A percentile compares a stretch with the other conserved stretches of the same genome.
Evolutionary conservation across 495 filamentous ascomycete species (phyloP).

Genomic region (Thozetella sp.): DNA sequence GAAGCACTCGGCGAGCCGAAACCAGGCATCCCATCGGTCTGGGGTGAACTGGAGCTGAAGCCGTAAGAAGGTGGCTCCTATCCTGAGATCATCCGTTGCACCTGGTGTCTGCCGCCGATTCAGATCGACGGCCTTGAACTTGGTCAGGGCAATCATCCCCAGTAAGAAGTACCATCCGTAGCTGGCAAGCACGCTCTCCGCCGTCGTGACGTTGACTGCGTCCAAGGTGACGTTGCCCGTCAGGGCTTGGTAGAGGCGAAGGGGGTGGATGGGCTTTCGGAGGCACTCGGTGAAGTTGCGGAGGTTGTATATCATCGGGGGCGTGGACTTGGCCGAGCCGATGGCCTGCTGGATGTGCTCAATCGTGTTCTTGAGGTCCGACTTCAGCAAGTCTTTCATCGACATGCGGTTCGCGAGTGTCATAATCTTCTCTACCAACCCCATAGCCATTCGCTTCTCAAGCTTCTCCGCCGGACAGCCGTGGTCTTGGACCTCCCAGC

Average conservation of each 20-base stretch:
- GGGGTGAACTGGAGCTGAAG: slow-evolving; percentile 84
- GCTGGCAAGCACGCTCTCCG: slow-evolving; percentile 62
- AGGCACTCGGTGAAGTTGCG: slow-evolving; percentile 76
- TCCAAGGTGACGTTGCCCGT: slow-evolving; percentile 71
- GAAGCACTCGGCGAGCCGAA: slow-evolving; percentile 87
- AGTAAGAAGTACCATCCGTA: slow-evolving; percentile 93
- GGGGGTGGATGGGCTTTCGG: slow-evolving; percentile 77
- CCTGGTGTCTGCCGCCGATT: slow-evolving; percentile 77
- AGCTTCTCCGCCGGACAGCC: slow-evolving; percentile 74
- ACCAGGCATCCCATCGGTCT: slow-evolving; percentile 96
- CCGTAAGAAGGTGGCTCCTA: slow-evolving; percentile 78
- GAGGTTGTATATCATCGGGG: slow-evolving; percentile 72
- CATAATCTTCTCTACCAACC: slow-evolving; percentile 81
- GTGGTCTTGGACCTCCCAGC: slow-evolving; percentile 72
- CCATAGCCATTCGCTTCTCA: slow-evolving; percentile 72
- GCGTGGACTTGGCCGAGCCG: slow-evolving; percentile 61
- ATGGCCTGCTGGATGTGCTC: slow-evolving; percentile 81
- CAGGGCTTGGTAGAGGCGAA: slow-evolving; percentile 76
- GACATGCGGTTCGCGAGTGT: slow-evolving; percentile 78
- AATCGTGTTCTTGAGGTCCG: slow-evolving; percentile 82
- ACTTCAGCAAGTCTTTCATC: slow-evolving; percentile 89
- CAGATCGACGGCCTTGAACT: slow-evolving; percentile 70
- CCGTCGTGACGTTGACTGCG: slow-evolving; percentile 48
- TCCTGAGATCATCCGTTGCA: slow-evolving; percentile 83
- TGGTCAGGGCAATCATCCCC: slow-evolving; percentile 84